Base-by-base conservation (phyloP, 2,329 filamentous ascomycete species). In the Cladophialophora immunda region DNA sequence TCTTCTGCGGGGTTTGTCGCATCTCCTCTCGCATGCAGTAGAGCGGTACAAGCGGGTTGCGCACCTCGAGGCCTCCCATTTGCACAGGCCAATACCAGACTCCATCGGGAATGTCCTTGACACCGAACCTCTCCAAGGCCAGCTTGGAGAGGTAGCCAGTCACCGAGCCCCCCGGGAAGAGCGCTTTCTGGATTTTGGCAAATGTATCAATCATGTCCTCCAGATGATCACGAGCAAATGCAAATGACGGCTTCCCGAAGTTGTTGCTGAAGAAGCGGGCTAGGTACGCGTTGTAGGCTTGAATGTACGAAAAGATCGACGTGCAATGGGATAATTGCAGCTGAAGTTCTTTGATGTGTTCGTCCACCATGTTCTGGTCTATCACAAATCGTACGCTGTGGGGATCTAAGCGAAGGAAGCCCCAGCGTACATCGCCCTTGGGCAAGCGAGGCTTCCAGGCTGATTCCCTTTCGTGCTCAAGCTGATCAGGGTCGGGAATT, bases 201-300 rank as follows among this genome's bases (percentile, higher is more conserved):
- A 87, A 80, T 0, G 84, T 85, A 2, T 78, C 75, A 60, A 88
- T 79, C 63, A 86, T 83, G 77, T 82, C 83, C 68, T 87, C 83
- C 61, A 88, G 81, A 72, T 89, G 86, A 47, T 80, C 76, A 22
- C 81, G 81, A 0, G 85, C 85, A 67, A 87, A 86, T 68, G 84
- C 86, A 64, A 83, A 80, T 15, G 85, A 83, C 3, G 85, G 82
- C 62, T 82, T 82, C 7, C 83, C 86, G 66, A 89, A 87, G 71
- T 87, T 88, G 69, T 83, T 84, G 59, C 78, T 78, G 73, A 89
- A 87, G 75, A 88, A 89, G 1, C 82, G 81, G 7, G 79, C 81
- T 32, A 85, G 82, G 72, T 87, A 88, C 45, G 80, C 83, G 71
- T 89, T 89, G 81, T 86, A 89, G 0, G 85, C 85, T 70, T 88